Percentiles rank a stretch among this genome's conserved stretches.
Evolutionary conservation across 228 moss, liverwort and hornwort genomes (phyloP).

Genomic region (Sphagnum magellanicum): DNA sequence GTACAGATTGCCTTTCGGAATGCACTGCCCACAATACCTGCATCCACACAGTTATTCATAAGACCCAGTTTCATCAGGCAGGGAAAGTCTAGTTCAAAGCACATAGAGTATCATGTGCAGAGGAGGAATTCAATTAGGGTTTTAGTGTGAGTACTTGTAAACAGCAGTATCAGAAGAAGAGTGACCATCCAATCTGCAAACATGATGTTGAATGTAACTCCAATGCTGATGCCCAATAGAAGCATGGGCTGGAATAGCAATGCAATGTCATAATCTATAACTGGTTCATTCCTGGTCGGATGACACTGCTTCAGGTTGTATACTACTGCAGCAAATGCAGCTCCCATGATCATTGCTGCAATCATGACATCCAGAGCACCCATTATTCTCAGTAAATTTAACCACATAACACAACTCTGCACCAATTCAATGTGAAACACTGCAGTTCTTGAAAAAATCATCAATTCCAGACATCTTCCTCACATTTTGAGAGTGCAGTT

Average conservation of each 20-base stretch:
- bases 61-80: not conserved
- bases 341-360: conserved; percentile 10
- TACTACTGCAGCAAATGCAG: not conserved
- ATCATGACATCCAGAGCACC: not conserved
- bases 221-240: conserved; percentile 32
- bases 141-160: not conserved
- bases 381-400: too few relatives aligned
- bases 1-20: not conserved
- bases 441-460: too few relatives aligned
- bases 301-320: conserved; percentile 6
- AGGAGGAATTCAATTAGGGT: too few relatives aligned
- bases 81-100: too few relatives aligned
- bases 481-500: conserved; percentile 25
- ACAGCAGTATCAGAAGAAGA: conserved; percentile 11
- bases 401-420: too few relatives aligned
- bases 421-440: too few relatives aligned
- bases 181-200: conserved; percentile 35
- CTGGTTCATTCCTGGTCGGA: conserved; percentile 5
- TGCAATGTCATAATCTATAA: conserved; percentile 24
- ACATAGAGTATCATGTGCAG: too few relatives aligned
- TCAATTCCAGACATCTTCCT: too few relatives aligned
- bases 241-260: conserved; percentile 30
- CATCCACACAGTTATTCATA: not conserved
- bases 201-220: conserved; percentile 23
- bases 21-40: conserved; percentile 1